Percentiles rank a stretch among this genome's conserved stretches.
These are phyloP conservation scores for Solanum hybrid DNA, from an alignment of 305 asterid genomes.

Conservation along the genomic window DNA sequence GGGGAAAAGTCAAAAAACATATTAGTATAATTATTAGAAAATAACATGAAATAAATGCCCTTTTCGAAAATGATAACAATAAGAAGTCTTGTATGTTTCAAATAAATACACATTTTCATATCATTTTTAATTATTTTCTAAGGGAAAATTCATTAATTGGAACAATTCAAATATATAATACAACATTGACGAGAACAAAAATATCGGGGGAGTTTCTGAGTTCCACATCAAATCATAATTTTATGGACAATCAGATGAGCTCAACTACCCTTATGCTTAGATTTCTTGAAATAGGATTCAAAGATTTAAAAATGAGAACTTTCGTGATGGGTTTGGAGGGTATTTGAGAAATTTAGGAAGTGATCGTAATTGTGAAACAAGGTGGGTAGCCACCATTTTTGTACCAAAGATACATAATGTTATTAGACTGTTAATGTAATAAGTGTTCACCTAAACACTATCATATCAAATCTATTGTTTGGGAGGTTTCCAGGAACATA, in stretches of 20 bases:
- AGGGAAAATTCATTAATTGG: background rate
- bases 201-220: background rate
- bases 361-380: background rate
- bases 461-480: background rate
- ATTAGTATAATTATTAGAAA: background rate
- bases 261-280: background rate
- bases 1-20: background rate
- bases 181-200: background rate
- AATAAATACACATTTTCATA: background rate
- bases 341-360: background rate
- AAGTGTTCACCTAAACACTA: background rate
- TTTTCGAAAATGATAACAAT: background rate
- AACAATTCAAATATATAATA: background rate
- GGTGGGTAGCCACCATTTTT: background rate
- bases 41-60: background rate
- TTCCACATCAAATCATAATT: conserved; percentile 1
- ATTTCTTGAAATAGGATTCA: background rate
- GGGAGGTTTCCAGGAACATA: too few relatives aligned
- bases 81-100: background rate
- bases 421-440: too few relatives aligned
- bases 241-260: background rate
- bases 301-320: background rate
- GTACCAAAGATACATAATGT: background rate
- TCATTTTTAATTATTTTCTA: too few relatives aligned
- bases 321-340: background rate